phyloP scores from a whole-genome alignment of 208 protist species.

The Trypanosoma rangeli region DNA sequence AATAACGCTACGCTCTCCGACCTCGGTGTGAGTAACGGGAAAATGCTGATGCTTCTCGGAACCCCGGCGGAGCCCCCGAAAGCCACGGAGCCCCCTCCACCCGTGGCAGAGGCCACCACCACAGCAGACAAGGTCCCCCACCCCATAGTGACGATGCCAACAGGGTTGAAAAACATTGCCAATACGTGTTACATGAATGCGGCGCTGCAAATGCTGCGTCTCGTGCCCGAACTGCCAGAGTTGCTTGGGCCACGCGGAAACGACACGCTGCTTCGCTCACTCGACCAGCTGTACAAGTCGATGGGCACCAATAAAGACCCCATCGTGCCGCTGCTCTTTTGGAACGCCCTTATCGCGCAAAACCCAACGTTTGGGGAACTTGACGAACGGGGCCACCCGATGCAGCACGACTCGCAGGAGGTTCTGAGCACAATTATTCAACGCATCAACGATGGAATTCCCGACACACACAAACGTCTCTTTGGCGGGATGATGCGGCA shows the following conservation, averaged over 20 bases:
- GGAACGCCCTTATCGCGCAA: conserved; percentile 40
- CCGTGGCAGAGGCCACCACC: conserved; percentile 22
- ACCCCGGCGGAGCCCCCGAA: conserved; percentile 42
- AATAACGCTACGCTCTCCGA: conserved; percentile 39
- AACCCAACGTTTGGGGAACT: conserved; percentile 70
- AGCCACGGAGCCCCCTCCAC: conserved; percentile 16
- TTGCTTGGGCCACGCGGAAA: conserved; percentile 33
- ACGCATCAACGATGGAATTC: conserved; percentile 32
- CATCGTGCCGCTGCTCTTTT: conserved; percentile 50
- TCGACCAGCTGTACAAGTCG: conserved; percentile 40
- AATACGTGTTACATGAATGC: conserved; percentile 93
- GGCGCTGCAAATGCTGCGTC: conserved; percentile 78
- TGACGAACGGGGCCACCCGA: conserved; percentile 56
- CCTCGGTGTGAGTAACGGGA: conserved; percentile 46
- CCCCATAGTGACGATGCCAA: conserved; percentile 20
- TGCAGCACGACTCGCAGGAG: conserved; percentile 90
- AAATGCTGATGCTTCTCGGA: conserved; percentile 82
- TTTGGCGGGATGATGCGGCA: conserved; percentile 55
- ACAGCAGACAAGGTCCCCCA: conserved; percentile 24
- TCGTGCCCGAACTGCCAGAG: conserved; percentile 68
- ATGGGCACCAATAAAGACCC: conserved; percentile 40
- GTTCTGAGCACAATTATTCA: conserved; percentile 60
- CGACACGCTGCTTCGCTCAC: conserved; percentile 39
- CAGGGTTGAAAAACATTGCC: conserved; percentile 74
- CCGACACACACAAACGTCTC: conserved; percentile 39